Base-by-base conservation (phyloP, 73 alveolate species). In the Paramecium bursaria region DNA sequence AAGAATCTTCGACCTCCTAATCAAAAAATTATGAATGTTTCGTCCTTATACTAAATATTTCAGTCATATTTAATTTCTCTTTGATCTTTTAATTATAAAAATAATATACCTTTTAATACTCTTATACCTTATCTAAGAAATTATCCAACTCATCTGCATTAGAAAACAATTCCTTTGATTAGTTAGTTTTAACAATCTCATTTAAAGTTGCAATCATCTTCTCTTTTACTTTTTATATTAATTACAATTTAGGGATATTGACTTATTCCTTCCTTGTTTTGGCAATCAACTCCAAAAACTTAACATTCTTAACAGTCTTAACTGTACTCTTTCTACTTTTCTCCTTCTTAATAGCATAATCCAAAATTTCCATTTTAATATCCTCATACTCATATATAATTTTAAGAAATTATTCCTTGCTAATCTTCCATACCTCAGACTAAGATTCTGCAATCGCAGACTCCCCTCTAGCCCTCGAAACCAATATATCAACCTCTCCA, bases 381-480 rank as follows among this genome's bases (percentile, higher is more conserved):
- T 57, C 76, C 39, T 57, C 76, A 29, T 26, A 57, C 26, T 57
- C 76, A 57, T 57, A 17, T 10, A 57, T 27, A 57, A 57, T 57
- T 17, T 50, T 57, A 23, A 57, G 49, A 27, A 57, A 57, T 13
- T 33, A 30, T 14, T 57, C 49, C 26, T 57, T 57, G 6, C 50
- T 29, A 0, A 57, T 26, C 19, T 57, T 57, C 76, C 76, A 57
- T 0, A 57, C 76, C 31, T 57, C 76, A n/a, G 76, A 48, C 17
- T 57, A 57, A 25, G 76, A 26, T 57, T 57, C 76, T 11, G 76
- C 76, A 11, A 57, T 57, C 17, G 76, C 76, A 11, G 76, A 57
- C 14, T 57, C 76, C 31, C 76, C 76, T 57, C 76, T 23, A 25
- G 76, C 76, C 39, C 76, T 57, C 17, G 76, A 57, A 29, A 57